A percentile compares a stretch with the other conserved stretches of the same genome.
Evolutionary conservation across 371 early-diverging fungal species (phyloP).

Genomic region (Mucor racemosus): DNA sequence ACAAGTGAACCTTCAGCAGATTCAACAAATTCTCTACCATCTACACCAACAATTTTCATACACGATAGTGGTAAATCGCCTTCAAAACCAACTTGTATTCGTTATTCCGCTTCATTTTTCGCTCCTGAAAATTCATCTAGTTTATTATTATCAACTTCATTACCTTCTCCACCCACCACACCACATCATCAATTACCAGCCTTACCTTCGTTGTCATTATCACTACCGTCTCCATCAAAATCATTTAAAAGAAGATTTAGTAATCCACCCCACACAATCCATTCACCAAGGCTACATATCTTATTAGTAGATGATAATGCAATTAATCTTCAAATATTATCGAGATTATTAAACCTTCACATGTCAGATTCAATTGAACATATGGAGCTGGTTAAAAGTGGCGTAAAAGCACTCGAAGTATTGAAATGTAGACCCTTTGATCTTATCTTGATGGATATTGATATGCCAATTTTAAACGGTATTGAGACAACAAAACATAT

Average conservation of each 20-base stretch:
- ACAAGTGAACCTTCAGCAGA: background rate
- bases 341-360: conserved; percentile 56
- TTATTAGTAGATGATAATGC: conserved; percentile 66
- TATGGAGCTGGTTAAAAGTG: conserved; percentile 50
- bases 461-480: conserved; percentile 67
- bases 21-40: background rate
- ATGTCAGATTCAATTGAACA: conserved; percentile 52
- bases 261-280: conserved; percentile 9
- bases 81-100: conserved; percentile 21
- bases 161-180: conserved; percentile 27
- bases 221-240: conserved; percentile 11
- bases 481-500: conserved; percentile 58
- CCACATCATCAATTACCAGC: background rate
- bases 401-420: conserved; percentile 48
- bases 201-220: conserved; percentile 16
- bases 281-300: conserved; percentile 21
- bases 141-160: conserved; percentile 17
- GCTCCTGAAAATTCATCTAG: background rate
- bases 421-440: conserved; percentile 54
- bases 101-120: conserved; percentile 28
- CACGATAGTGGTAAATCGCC: conserved; percentile 21
- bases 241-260: conserved; percentile 24
- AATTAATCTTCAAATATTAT: conserved; percentile 61
- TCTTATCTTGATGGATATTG: conserved; percentile 68
- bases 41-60: conserved; percentile 22